These are phyloP conservation scores for Tetracentron sinense DNA, from an alignment of 164 flowering plant genomes.

Conservation along the genomic window DNA sequence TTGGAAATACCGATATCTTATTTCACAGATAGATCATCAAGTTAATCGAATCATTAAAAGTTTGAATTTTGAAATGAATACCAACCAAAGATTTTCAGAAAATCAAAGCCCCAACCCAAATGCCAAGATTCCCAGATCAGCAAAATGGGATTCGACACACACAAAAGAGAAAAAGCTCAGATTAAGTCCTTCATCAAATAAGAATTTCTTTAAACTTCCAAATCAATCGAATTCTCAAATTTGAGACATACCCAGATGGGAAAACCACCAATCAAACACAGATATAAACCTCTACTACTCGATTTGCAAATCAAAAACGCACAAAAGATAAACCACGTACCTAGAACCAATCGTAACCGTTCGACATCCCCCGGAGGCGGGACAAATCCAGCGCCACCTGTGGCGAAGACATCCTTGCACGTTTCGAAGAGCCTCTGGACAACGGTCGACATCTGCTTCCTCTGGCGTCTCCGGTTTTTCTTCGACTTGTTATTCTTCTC, in stretches of 20 bases:
- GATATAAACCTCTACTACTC: background rate
- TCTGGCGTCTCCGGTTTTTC: slow-evolving; percentile 36
- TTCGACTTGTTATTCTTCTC: slow-evolving; percentile 21
- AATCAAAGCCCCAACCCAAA: background rate
- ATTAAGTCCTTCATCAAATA: background rate
- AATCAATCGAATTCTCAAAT: background rate
- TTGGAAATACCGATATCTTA: no score
- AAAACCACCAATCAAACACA: background rate
- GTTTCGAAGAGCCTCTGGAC: slow-evolving; percentile 52
- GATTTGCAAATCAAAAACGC: background rate
- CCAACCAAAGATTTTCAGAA: background rate
- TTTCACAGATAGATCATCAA: background rate
- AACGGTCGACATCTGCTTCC: slow-evolving; percentile 23
- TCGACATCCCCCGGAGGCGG: slow-evolving; percentile 40
- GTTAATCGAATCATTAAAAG: background rate
- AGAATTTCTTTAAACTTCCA: background rate
- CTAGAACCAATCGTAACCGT: slow-evolving; percentile 40
- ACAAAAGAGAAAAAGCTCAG: background rate
- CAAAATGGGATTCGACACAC: background rate
- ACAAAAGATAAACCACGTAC: slow-evolving; percentile 15
- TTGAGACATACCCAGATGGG: background rate
- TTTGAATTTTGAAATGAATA: no score
- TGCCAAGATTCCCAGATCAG: background rate
- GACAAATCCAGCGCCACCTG: slow-evolving; percentile 38
- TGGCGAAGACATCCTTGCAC: slow-evolving; percentile 57